Conservation (phyloP, 73 alveolate species). For the Paramecium octaurelia region DNA sequence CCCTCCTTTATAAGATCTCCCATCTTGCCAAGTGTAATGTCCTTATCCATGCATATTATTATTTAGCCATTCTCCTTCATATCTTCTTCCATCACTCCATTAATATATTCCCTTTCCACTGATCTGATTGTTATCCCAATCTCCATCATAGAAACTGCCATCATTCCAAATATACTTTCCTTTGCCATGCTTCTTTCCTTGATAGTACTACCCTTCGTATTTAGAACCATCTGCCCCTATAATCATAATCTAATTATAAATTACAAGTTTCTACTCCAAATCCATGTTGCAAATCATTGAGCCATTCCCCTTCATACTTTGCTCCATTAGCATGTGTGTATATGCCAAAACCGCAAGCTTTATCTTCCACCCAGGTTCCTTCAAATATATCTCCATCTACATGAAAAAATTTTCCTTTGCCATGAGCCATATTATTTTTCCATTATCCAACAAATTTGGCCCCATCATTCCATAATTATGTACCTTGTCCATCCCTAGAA, state of each 20-base stretch:
- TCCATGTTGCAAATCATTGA: conserved; percentile 64
- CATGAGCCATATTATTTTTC: conserved; percentile 67
- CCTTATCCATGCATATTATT: conserved; percentile 65
- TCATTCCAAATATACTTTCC: conserved; percentile 72
- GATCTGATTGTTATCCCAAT: conserved; percentile 65
- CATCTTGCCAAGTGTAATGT: conserved; percentile 60
- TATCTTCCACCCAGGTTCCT: conserved; percentile 63
- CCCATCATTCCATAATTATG: conserved; percentile 61
- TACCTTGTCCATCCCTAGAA: conserved; percentile 55
- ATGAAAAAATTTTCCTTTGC: conserved; percentile 65
- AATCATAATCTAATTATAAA: background rate
- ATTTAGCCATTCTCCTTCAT: conserved; percentile 66
- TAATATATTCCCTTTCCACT: conserved; percentile 70
- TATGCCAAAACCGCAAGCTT: conserved; percentile 62
- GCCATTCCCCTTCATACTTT: conserved; percentile 70
- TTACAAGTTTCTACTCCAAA: conserved; percentile 75
- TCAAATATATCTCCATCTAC: conserved; percentile 66
- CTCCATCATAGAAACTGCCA: conserved; percentile 68
- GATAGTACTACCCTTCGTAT: conserved; percentile 70
- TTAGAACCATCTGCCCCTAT: conserved; percentile 72
- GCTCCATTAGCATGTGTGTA: conserved; percentile 65
- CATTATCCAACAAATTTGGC: conserved; percentile 59
- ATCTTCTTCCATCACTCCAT: conserved; percentile 77
- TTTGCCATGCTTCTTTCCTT: conserved; percentile 76
- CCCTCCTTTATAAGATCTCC: conserved; percentile 61